Base-by-base conservation (phyloP, 257 asterid genomes). In the Nicotiana knightiana region DNA sequence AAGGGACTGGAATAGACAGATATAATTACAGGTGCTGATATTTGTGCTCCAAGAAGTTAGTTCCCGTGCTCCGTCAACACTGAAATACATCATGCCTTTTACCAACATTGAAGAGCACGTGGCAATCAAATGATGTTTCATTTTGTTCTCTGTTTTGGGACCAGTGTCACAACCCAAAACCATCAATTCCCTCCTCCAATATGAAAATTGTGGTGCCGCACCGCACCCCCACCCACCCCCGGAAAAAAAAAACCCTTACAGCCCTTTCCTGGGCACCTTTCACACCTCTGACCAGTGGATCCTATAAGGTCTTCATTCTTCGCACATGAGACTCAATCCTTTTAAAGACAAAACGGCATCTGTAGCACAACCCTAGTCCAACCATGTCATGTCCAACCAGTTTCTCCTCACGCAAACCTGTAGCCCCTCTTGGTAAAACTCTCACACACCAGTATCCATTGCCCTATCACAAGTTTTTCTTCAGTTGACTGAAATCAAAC, bases 141-240 rank as follows among this genome's bases (percentile, higher is more conserved):
- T 43, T 43, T 70, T 5, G 43, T 37, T 51, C 5, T 39, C 43
- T 39, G n/a, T 24, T 46, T 46, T 13, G 39, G 61, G 7, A 71
- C 39, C 13, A 13, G 61, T 21, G 7, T 48, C 39, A 13, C 79
- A 71, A 43, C 17, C 58, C 58, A 53, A 30, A 35, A 35, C 7
- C 37, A 70, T 12, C 46, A 46, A 70, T 21, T 70, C 21, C 78
- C 15, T 70, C 1, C 3, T 10, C 35, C 35, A 70, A 21, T 70
- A 46, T 6, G 6, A 46, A 71, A 46, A 46, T 0, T 24, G 79
- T 46, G 24, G 79, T 24, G 21, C n/a, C 21, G 21, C 43, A 7
- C 97, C n/a, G 97, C 98, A 21, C 24, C 24, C 24, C 24, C 24
- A 21, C 1, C 6, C 43, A 8, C 9, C 2, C 46, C 46, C 5